Conservation (phyloP, 2,329 filamentous ascomycete species). For the Fusarium nelsonii region DNA sequence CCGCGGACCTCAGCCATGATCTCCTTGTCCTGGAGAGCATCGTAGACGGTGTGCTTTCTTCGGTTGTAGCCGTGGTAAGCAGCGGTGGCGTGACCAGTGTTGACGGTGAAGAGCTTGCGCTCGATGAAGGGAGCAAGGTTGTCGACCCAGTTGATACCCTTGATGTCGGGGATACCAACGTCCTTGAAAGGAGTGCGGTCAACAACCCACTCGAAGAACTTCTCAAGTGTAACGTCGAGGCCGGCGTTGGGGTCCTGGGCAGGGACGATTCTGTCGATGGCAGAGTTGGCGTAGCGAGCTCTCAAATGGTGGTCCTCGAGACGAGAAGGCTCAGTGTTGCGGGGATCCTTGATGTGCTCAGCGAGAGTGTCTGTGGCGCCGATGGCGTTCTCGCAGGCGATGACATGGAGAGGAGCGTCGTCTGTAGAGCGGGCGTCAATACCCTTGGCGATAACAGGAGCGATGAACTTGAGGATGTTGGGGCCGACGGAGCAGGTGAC, state of each 20-base stretch:
- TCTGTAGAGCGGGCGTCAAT: conserved; percentile 79
- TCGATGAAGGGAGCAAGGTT: conserved; percentile 96
- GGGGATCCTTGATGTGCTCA: conserved; percentile 79
- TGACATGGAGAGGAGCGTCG: conserved; percentile 81
- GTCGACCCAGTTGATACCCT: conserved; percentile 93
- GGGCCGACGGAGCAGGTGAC: conserved; percentile 98
- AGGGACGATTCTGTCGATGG: conserved; percentile 97
- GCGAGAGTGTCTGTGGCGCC: conserved; percentile 91
- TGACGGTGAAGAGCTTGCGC: conserved; percentile 99
- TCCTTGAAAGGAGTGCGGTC: conserved; percentile 87
- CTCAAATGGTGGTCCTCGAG: conserved; percentile 77
- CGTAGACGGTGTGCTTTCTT: conserved; percentile 88
- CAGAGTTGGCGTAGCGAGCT: conserved; percentile 94
- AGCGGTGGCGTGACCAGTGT: conserved; percentile 95
- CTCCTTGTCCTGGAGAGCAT: conserved; percentile 83
- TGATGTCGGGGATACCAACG: conserved; percentile 73
- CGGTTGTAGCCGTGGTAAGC: conserved; percentile 94
- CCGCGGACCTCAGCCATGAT: conserved; percentile 84
- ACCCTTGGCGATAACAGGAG: conserved; percentile 93
- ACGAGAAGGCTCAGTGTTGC: conserved; percentile 76
- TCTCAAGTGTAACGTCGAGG: conserved; percentile 94
- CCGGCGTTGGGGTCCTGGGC: conserved; percentile 84
- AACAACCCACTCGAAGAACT: conserved; percentile 99
- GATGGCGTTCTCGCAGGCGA: conserved; percentile 98
- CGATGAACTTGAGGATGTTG: conserved; percentile 96